Evolutionary conservation across 148 eudicot genomes (phyloP).

Genomic region (Rhododendron molle): DNA sequence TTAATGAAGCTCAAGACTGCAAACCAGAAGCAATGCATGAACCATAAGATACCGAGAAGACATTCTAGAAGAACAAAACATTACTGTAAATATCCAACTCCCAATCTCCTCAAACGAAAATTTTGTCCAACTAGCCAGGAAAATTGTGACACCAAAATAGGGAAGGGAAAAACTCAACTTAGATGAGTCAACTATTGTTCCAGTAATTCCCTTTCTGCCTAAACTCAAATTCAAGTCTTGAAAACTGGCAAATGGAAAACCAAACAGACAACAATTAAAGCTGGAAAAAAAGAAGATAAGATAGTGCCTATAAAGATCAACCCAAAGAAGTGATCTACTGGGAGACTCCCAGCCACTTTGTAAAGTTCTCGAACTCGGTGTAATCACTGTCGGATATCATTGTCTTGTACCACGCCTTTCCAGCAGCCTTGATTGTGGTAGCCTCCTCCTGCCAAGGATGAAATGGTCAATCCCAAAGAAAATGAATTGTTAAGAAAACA

Average conservation of each 20-base stretch:
- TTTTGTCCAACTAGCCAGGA: constrained; percentile 10
- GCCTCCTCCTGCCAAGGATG: constrained; percentile 51
- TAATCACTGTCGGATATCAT: constrained; percentile 67
- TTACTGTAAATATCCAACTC: background rate
- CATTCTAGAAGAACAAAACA: background rate
- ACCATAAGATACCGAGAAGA: background rate
- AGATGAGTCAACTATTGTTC: background rate
- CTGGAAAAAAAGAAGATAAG: background rate
- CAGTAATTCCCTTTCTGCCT: constrained; percentile 1
- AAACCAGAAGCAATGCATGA: background rate
- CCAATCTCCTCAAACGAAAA: constrained; percentile 9
- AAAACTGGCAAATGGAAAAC: background rate
- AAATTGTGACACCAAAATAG: background rate
- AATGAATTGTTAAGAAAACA: background rate
- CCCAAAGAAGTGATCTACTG: constrained; percentile 23
- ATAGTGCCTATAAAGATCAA: background rate
- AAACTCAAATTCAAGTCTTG: background rate
- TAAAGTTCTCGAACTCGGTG: constrained; percentile 62
- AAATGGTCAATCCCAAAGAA: background rate
- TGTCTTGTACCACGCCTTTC: constrained; percentile 61
- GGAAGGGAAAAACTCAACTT: background rate
- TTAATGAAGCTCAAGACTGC: background rate
- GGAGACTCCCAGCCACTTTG: constrained; percentile 66
- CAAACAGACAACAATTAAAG: background rate
- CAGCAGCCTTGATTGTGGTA: constrained; percentile 43